Conservation (phyloP, 2,329 filamentous ascomycete species). For the Leptographium lundbergii region DNA sequence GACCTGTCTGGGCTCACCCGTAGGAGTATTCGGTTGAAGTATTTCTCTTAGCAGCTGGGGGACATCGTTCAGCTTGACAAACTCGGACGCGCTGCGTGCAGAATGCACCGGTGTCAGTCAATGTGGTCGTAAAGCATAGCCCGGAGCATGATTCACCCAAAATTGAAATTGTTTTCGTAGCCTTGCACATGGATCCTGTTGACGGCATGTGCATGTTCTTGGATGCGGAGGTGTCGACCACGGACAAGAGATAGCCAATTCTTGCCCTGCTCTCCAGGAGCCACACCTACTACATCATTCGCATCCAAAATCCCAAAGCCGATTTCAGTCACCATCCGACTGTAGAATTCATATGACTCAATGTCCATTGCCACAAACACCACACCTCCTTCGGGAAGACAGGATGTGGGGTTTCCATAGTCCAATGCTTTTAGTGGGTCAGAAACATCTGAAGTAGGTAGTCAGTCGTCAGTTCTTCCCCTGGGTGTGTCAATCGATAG, state of each 20-base stretch:
- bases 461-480: neutral
- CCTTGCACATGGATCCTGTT: slow-evolving; percentile 61
- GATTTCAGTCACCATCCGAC: slow-evolving; percentile 65
- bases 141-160: slow-evolving; percentile 32
- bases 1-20: slow-evolving; percentile 28
- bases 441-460: neutral
- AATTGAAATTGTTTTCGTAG: slow-evolving; percentile 62
- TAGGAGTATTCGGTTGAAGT: slow-evolving; percentile 1
- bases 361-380: slow-evolving; percentile 72
- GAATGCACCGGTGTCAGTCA: neutral
- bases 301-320: slow-evolving; percentile 76
- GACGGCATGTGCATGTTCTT: slow-evolving; percentile 50
- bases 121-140: neutral
- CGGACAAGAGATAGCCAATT: slow-evolving; percentile 58
- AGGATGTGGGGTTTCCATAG: slow-evolving; percentile 29
- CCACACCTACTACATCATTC: slow-evolving; percentile 31
- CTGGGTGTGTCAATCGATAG: neutral
- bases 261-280: slow-evolving; percentile 47
- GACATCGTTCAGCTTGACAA: slow-evolving; percentile 24
- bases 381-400: slow-evolving; percentile 36
- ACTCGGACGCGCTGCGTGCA: slow-evolving; percentile 29
- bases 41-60: slow-evolving; percentile 17
- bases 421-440: slow-evolving; percentile 20
- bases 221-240: slow-evolving; percentile 63
- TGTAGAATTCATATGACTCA: slow-evolving; percentile 62